Percentiles rank a stretch among this genome's conserved stretches.
phyloP scores from a whole-genome alignment of 306 rosid species.

The Cajanus cajan region DNA sequence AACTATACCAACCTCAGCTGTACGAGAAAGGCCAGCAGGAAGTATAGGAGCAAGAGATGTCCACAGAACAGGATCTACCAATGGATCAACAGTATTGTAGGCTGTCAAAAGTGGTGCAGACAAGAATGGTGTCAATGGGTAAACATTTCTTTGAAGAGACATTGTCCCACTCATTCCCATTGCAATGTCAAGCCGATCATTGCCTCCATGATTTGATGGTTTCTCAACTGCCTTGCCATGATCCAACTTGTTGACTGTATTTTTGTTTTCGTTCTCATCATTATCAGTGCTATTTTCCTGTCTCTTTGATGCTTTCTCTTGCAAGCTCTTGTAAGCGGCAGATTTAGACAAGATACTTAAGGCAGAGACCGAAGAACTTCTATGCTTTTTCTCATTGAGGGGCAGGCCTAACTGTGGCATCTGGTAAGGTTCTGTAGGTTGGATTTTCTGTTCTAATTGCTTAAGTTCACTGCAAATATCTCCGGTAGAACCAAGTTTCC shows the following conservation, averaged over 20 bases:
- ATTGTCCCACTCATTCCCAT: conserved; percentile 69
- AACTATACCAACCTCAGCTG: conserved; percentile 73
- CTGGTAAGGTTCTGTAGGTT: conserved; percentile 86
- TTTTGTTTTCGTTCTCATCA: conserved; percentile 86
- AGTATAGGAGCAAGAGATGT: conserved; percentile 81
- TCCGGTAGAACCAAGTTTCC: conserved; percentile 57
- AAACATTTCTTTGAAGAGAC: conserved; percentile 84
- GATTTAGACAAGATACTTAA: conserved; percentile 85
- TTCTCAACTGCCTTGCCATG: conserved; percentile 83
- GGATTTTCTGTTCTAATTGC: conserved; percentile 64
- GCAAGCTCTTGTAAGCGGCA: conserved; percentile 85
- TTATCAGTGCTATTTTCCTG: conserved; percentile 63
- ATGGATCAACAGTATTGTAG: conserved; percentile 73
- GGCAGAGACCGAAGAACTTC: conserved; percentile 69
- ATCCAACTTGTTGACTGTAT: conserved; percentile 65
- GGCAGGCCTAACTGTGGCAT: conserved; percentile 74
- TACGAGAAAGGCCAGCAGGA: conserved; percentile 65
- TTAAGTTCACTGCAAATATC: conserved; percentile 75
- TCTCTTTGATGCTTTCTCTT: conserved; percentile 74
- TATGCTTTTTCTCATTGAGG: conserved; percentile 54
- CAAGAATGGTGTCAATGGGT: conserved; percentile 70
- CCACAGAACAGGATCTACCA: conserved; percentile 87
- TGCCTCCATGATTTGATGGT: conserved; percentile 53
- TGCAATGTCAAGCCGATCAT: conserved; percentile 53
- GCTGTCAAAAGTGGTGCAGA: conserved; percentile 84